Percentiles rank a stretch among this genome's conserved stretches.
These are phyloP conservation scores for Yamadazyma sp. DNA, from an alignment of 805 yeast genomes.

Conservation along the genomic window DNA sequence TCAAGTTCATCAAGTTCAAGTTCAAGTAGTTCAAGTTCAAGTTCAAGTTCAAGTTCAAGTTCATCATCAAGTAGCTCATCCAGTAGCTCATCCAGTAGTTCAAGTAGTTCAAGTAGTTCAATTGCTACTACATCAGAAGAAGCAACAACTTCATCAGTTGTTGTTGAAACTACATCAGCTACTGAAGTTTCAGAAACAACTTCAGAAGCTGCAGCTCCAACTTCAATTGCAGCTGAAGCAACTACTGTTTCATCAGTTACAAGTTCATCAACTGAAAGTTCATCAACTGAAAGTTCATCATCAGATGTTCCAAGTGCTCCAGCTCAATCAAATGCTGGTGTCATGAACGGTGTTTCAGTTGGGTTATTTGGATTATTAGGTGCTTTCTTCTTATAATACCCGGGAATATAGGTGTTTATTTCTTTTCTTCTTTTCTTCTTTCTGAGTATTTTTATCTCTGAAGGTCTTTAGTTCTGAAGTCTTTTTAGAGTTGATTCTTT, in stretches of 20 bases:
- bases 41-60: conserved; percentile 29
- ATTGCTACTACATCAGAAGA: conserved; percentile 11
- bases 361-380: conserved; percentile 40
- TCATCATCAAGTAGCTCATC: conserved; percentile 21
- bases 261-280: conserved; percentile 14
- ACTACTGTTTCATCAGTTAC: conserved; percentile 11
- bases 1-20: conserved; percentile 21
- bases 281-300: conserved; percentile 13
- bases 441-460: no score
- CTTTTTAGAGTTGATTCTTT: no score
- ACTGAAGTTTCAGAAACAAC: conserved; percentile 6
- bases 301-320: conserved; percentile 17
- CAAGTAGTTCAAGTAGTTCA: conserved; percentile 16
- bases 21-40: conserved; percentile 25
- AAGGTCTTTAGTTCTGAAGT: no score
- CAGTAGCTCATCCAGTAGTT: conserved; percentile 16
- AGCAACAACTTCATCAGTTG: conserved; percentile 3
- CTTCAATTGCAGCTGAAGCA: conserved; percentile 5
- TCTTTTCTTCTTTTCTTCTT: neutral
- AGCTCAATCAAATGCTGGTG: conserved; percentile 23
- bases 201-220: conserved; percentile 5
- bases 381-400: conserved; percentile 29
- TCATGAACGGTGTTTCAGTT: conserved; percentile 25
- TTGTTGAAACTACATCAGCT: conserved; percentile 13
- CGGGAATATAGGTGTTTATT: conserved; percentile 1